A percentile compares a stretch with the other conserved stretches of the same genome.
Conservation (phyloP, 257 asterid species). For the Nicotiana undulata region DNA sequence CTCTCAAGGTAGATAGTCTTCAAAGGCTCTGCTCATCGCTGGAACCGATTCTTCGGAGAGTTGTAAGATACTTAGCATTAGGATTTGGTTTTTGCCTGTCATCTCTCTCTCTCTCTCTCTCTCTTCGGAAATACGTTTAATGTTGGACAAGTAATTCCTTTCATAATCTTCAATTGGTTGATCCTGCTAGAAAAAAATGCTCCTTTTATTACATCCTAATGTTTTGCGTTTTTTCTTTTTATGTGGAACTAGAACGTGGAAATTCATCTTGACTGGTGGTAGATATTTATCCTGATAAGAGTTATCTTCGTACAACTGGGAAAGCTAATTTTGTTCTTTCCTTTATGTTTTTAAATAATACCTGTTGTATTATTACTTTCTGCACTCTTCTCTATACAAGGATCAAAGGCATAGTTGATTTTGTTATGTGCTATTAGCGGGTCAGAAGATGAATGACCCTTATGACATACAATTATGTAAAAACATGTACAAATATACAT, state of each 20-base stretch:
- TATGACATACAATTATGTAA: not conserved
- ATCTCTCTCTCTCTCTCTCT: not conserved
- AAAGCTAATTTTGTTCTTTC: not conserved
- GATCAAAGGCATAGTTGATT: not conserved
- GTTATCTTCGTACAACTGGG: not conserved
- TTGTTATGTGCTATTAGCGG: not conserved
- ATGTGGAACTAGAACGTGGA: not conserved
- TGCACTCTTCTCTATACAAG: not conserved
- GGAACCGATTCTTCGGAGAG: constrained; percentile 96
- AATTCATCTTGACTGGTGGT: not conserved
- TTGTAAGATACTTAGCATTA: constrained; percentile 46
- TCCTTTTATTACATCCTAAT: not conserved
- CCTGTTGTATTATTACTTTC: not conserved
- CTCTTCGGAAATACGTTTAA: not conserved
- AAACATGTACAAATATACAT: not conserved
- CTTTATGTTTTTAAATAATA: not conserved
- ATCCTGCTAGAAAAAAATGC: not conserved
- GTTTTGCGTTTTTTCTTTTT: not conserved
- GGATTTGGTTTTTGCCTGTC: not conserved
- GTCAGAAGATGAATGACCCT: not conserved
- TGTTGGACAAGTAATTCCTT: not conserved
- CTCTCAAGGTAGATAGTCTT: constrained; percentile 87
- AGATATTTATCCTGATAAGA: not conserved
- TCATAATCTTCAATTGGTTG: not conserved
- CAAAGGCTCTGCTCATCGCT: constrained; percentile 95